A percentile compares a stretch with the other conserved stretches of the same genome.
phyloP scores from a whole-genome alignment of 1,284 basidiomycete genomes.

The Leccinum huronense region DNA sequence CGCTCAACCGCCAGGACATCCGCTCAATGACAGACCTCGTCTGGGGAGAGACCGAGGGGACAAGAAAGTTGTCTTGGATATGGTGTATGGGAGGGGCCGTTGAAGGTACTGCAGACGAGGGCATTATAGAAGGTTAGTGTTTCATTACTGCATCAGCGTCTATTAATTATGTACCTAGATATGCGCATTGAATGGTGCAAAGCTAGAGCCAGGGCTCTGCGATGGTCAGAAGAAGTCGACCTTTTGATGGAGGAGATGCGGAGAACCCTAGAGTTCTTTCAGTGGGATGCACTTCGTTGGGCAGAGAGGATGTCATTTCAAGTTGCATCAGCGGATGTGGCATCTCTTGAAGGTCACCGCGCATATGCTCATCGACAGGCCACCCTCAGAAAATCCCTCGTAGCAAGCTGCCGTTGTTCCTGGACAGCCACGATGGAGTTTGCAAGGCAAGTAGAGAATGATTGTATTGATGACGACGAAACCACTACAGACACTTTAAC shows the following conservation, averaged over 20 bases:
- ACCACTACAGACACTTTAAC: too few species aligned
- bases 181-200: conserved; percentile 1
- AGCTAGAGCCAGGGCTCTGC: background rate
- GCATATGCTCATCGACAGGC: background rate
- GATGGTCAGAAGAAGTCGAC: background rate
- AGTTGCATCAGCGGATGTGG: background rate
- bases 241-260: background rate
- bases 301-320: background rate
- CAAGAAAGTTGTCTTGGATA: conserved; percentile 1
- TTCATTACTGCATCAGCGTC: too few species aligned
- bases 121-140: too few species aligned
- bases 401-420: too few species aligned
- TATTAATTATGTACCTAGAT: background rate
- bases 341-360: background rate
- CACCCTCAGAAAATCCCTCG: background rate
- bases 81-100: background rate
- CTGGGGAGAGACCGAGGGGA: background rate
- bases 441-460: too few species aligned
- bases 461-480: too few species aligned
- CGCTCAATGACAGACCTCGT: background rate
- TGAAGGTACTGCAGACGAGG: too few species aligned
- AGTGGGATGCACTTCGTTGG: background rate
- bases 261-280: background rate
- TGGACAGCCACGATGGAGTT: too few species aligned
- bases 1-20: background rate